phyloP scores from a whole-genome alignment of 176 grass and related monocot genomes.

The Coix lacrymajobi region DNA sequence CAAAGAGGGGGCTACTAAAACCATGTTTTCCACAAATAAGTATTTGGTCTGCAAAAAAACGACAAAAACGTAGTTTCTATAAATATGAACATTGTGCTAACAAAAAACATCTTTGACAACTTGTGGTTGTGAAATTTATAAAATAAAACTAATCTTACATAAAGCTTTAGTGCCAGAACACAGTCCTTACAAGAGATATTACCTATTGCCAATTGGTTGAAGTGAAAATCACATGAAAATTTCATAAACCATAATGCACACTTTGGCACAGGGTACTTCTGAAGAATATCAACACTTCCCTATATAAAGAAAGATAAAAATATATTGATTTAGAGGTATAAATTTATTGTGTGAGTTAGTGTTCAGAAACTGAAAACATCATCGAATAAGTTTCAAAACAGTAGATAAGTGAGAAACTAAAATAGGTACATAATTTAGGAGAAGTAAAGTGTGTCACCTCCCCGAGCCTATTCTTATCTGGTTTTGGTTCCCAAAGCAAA shows the following conservation, averaged over 20 bases:
- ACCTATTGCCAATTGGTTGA: conserved; percentile 87
- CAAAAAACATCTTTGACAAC: background rate
- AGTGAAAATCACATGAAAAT: conserved; percentile 95
- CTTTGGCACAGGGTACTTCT: conserved; percentile 82
- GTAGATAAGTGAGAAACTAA: background rate
- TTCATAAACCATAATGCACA: conserved; percentile 94
- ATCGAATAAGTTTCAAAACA: background rate
- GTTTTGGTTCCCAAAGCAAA: conserved; percentile 79
- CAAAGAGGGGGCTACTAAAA: no score
- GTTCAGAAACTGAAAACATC: background rate
- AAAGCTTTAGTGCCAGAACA: conserved; percentile 15
- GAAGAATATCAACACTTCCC: conserved; percentile 75
- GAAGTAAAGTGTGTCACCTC: conserved; percentile 50
- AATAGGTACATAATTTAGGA: background rate
- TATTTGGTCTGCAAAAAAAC: no score
- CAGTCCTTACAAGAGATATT: background rate
- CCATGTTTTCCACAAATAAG: background rate
- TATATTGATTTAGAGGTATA: background rate
- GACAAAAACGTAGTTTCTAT: background rate
- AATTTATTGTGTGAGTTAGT: background rate
- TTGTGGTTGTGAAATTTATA: background rate
- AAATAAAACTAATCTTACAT: background rate
- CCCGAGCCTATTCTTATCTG: conserved; percentile 53
- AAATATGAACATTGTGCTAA: background rate
- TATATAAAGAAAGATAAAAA: conserved; percentile 21